Evolutionary conservation across 768 basidiomycete genomes (phyloP), one percentile per base, ranked within the genome.

Genomic region (Boletellus ananiceps): DNA sequence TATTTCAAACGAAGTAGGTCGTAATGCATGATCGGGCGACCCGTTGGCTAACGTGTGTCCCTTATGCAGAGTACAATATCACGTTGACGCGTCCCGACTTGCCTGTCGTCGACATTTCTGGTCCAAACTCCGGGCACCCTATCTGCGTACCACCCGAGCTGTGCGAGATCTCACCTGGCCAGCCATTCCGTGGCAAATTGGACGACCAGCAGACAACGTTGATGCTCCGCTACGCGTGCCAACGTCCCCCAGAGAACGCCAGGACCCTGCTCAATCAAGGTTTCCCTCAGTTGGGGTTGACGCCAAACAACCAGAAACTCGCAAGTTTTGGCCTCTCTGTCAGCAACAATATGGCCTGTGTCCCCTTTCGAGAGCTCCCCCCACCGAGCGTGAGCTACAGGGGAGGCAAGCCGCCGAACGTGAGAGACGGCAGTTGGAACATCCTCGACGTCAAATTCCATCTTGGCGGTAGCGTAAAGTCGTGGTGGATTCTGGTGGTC

Each of bases 211-310:
- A 85, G 57, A 87, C 85, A 0, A 69, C 80, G 0, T 65, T 72
- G n/a, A 90, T 91, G 88, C 84, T 91, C 49, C 71, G 70, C 36
- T 69, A 69, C 46, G 88, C 88, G 0, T 85, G 83, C 64, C 82
- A 83, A 27, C 73, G 73, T 2, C 88, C 88, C 0, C 64, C 59
- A 0, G 58, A 72, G 45, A 88, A 87, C 51, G 84, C 83, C 0
- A 70, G 72, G 25, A 55, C 73, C 8, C 86, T 91, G 52, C 66
- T 79, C 13, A 64, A 74, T 23, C 63, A 76, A n/a, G 88, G 88
- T 0, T 74, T 88, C 47, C 68, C 69, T 4, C 63, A 59, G 0
- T 71, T 90, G 5, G 86, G 82, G 5, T 76, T 83, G 13, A 59
- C 63, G 1, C 71, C 71, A 11, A 54, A 68, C 35, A 61, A 64